Conservation (phyloP, 176 grass and related monocot species). For the Eleusine coracana region DNA sequence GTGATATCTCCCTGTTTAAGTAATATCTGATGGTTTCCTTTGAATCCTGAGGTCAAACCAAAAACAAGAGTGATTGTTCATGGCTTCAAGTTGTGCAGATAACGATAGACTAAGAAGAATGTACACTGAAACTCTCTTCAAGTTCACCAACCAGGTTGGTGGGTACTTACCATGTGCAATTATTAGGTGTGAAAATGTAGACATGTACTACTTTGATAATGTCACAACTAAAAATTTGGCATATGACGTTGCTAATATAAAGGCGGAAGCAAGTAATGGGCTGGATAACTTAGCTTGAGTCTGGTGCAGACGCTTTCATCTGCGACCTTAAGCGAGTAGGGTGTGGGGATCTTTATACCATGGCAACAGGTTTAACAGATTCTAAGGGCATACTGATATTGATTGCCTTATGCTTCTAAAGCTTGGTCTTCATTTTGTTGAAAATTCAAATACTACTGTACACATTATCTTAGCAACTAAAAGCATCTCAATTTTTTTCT, state of each 20-base stretch:
- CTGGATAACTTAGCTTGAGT: slow-evolving; percentile 12
- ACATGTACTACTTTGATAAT: slow-evolving; percentile 11
- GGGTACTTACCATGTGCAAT: slow-evolving; percentile 30
- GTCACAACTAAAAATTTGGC: slow-evolving; percentile 1
- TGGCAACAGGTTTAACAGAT: neutral
- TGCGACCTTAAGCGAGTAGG: neutral
- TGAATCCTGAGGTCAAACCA: neutral
- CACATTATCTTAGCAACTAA: neutral
- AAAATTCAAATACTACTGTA: neutral
- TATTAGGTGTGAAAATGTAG: slow-evolving; percentile 1
- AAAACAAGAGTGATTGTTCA: slow-evolving; percentile 17
- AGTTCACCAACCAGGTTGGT: slow-evolving; percentile 81
- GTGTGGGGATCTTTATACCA: neutral
- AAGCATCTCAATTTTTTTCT: neutral
- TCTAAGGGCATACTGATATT: neutral
- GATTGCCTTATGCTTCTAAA: neutral
- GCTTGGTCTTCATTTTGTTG: neutral
- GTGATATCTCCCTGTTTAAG: neutral
- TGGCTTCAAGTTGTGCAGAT: slow-evolving; percentile 51
- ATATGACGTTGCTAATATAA: neutral
- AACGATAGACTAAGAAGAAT: slow-evolving; percentile 69
- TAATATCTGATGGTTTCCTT: slow-evolving; percentile 29
- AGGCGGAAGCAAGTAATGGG: neutral
- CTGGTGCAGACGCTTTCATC: slow-evolving; percentile 3
- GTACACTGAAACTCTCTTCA: slow-evolving; percentile 77